These are phyloP conservation scores for Theobroma grandiflorum DNA, from an alignment of 441 rosid species.

Conservation along the genomic window DNA sequence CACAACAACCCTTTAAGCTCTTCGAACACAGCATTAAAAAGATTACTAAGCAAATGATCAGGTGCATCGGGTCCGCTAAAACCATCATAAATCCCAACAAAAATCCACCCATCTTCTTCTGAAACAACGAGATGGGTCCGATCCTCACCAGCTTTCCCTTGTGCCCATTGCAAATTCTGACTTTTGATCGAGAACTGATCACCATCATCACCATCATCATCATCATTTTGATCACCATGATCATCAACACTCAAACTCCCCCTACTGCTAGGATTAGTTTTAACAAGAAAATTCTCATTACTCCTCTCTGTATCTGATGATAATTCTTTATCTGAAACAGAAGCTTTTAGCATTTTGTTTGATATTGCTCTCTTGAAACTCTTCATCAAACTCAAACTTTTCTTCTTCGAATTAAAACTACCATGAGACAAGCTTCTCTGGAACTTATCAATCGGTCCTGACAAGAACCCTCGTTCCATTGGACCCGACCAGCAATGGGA, in stretches of 20 bases:
- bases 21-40: constrained; percentile 54
- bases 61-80: constrained; percentile 80
- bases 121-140: constrained; percentile 71
- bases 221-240: constrained; percentile 23
- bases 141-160: constrained; percentile 88
- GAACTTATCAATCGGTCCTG: constrained; percentile 26
- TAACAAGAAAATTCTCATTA: constrained; percentile 16
- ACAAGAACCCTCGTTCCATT: constrained; percentile 38
- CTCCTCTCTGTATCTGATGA: constrained; percentile 27
- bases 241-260: constrained; percentile 36
- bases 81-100: constrained; percentile 79
- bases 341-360: constrained; percentile 30
- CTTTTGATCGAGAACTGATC: constrained; percentile 39
- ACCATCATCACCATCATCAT: constrained; percentile 42
- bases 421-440: constrained; percentile 44
- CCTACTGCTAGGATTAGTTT: constrained; percentile 25
- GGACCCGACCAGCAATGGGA: constrained; percentile 55
- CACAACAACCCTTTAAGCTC: constrained; percentile 59
- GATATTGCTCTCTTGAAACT: constrained; percentile 40
- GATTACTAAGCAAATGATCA: constrained; percentile 59
- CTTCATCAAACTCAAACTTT: constrained; percentile 29
- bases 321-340: constrained; percentile 25
- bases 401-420: constrained; percentile 37
- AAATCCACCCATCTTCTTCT: constrained; percentile 70
- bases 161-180: constrained; percentile 67